phyloP scores from a whole-genome alignment of 2,329 filamentous ascomycete genomes.

The Aspergillus flavus region DNA sequence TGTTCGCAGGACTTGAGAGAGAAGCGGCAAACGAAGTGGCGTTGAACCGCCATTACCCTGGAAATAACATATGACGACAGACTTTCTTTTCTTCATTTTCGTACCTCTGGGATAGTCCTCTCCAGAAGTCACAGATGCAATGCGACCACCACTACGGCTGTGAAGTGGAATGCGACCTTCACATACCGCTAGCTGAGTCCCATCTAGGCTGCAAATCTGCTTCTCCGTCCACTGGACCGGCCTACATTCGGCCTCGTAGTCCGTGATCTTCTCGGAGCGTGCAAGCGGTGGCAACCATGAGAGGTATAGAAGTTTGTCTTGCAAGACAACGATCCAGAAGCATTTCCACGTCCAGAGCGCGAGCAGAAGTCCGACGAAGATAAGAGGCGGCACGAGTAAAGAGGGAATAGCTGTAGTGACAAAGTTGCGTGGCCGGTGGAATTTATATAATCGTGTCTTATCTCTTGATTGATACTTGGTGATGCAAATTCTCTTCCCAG shows the following conservation, averaged over 20 bases:
- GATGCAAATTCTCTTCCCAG: not conserved
- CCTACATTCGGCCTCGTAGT: slow-evolving; percentile 62
- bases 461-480: not conserved
- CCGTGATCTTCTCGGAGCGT: slow-evolving; percentile 65
- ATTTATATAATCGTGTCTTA: not conserved
- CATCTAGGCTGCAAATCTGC: slow-evolving; percentile 36
- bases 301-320: slow-evolving; percentile 83
- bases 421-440: slow-evolving; percentile 17
- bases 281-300: slow-evolving; percentile 73
- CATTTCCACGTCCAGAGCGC: slow-evolving; percentile 68
- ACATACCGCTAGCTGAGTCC: slow-evolving; percentile 60
- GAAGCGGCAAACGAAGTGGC: slow-evolving; percentile 39
- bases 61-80: slow-evolving; percentile 36
- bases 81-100: slow-evolving; percentile 9
- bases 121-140: slow-evolving; percentile 14
- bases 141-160: slow-evolving; percentile 27
- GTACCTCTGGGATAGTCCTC: no score
- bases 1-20: slow-evolving; percentile 49
- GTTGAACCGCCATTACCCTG: slow-evolving; percentile 38
- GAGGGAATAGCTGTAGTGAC: slow-evolving; percentile 39
- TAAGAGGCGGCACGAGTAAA: slow-evolving; percentile 64
- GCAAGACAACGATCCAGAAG: slow-evolving; percentile 73
- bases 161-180: slow-evolving; percentile 64
- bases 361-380: slow-evolving; percentile 68
- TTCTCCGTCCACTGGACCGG: slow-evolving; percentile 70